Evolutionary conservation across 345 rosid genomes (phyloP).

Genomic region (Orychophragmus violaceus): DNA sequence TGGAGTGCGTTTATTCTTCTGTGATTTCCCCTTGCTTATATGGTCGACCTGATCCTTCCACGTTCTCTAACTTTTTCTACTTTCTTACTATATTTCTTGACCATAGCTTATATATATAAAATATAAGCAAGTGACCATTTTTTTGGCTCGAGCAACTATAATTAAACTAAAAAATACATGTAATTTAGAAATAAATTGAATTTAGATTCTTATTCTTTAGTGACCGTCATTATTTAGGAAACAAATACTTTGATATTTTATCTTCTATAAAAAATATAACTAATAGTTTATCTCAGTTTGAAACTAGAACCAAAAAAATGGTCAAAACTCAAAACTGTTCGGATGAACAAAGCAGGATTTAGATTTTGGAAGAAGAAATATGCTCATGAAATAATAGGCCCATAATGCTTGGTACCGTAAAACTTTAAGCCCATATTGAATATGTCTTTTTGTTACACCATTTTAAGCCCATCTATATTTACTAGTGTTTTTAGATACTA

Average conservation of each 20-base stretch:
- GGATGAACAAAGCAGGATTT: not conserved
- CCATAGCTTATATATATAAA: not conserved
- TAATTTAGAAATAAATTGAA: not conserved
- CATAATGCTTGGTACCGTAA: not conserved
- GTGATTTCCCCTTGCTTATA: constrained; percentile 4
- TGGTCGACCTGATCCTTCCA: constrained; percentile 36
- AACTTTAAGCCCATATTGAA: not conserved
- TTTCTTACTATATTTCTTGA: not conserved
- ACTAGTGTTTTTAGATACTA: not conserved
- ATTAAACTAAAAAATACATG: not conserved
- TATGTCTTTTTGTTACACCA: not conserved
- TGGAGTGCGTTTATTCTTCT: constrained; percentile 48
- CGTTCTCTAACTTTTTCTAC: constrained; percentile 6
- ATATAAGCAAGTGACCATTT: not conserved
- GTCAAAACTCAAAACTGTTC: not conserved
- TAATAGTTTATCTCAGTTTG: not conserved
- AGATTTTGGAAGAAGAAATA: not conserved
- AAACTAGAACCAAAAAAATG: not conserved
- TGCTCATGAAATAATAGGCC: not conserved
- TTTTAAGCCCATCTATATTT: too few species aligned
- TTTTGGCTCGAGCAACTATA: not conserved
- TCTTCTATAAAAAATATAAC: not conserved
- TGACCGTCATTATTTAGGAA: not conserved
- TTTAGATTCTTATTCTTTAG: too few species aligned
- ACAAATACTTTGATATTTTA: not conserved